Base-by-base conservation (phyloP, 163 green algal genomes). In the Prototheca wickerhamii region DNA sequence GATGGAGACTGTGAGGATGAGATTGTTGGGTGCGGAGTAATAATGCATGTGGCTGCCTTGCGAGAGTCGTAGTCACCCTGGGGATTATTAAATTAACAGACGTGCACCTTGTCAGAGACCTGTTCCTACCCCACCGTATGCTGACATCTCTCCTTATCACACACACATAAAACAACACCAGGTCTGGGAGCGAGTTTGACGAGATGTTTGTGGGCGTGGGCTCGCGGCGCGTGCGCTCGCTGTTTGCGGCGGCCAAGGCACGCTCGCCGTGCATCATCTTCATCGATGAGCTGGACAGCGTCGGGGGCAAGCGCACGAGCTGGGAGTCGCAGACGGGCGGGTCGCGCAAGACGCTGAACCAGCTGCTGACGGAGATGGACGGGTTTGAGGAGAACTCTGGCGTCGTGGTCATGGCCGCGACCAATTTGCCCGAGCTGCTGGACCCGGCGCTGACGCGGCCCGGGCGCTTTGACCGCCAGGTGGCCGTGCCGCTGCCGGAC, bases 261-360 rank as follows among this genome's bases (percentile, higher is more conserved):
- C 89, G 91, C 33, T 82, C 91, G 18, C 92, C 92, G 20, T 98
- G 92, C 84, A 98, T 98, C 64, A 83, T 98, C n/a, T 98, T 98
- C 79, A 97, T 98, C 57, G 92, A 98, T 57, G 92, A 98, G 74
- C 95, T 98, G 32, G 92, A 98, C 70, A 89, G 89, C n/a, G 84
- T 98, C 4, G 92, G 58, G 34, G 84, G 82, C 57, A 93, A 84
- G 72, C 78, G 91, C 54, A 95, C 93, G 76, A 76, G 84, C 68
- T 93, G 82, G 84, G 91, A 95, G 51, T 43, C 58, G 15, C n/a
- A n/a, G n/a, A 60, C 58, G 5, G 67, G 72, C 33, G 67, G 67
- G 65, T 88, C 79, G 15, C 80, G 87, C 60, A 96, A 95, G 79
- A 97, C 91, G 17, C 86, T 98, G 26, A 97, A 98, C 82, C 91